Evolutionary conservation across 768 basidiomycete genomes (phyloP).

Genomic region (Mycena olivaceomarginata): DNA sequence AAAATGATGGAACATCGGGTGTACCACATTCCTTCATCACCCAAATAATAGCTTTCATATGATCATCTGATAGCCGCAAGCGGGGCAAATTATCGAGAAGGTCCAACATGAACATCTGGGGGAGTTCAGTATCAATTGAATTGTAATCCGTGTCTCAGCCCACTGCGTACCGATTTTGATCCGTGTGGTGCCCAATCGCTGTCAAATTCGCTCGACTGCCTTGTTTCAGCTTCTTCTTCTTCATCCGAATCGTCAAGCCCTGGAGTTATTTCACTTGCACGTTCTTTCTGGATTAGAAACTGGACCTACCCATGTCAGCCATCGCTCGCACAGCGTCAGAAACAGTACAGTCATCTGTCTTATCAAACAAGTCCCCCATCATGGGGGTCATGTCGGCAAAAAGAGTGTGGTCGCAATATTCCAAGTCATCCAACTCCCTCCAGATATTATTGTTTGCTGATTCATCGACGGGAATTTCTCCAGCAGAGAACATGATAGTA

Average conservation of each 20-base stretch:
- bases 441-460: neutral
- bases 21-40: slow-evolving; percentile 52
- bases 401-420: slow-evolving; percentile 14
- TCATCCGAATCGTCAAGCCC: slow-evolving; percentile 13
- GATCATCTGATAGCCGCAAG: slow-evolving; percentile 53
- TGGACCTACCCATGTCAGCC: neutral
- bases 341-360: neutral
- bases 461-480: neutral
- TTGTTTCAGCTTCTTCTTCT: neutral
- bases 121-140: neutral
- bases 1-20: slow-evolving; percentile 54
- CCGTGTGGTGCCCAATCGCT: slow-evolving; percentile 19
- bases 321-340: too few relatives aligned
- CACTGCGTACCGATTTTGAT: slow-evolving; percentile 1
- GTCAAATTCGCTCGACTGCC: neutral
- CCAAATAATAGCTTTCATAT: slow-evolving; percentile 55
- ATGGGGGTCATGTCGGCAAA: slow-evolving; percentile 1
- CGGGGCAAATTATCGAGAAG: slow-evolving; percentile 48
- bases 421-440: neutral
- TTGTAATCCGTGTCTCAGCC: too few relatives aligned
- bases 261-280: neutral
- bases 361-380: slow-evolving; percentile 10
- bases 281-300: neutral
- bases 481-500: slow-evolving; percentile 6
- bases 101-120: slow-evolving; percentile 48